Evolutionary conservation across 257 asterid species (phyloP), one percentile per base, ranked within the genome.

Genomic region (Plantago elongata): DNA sequence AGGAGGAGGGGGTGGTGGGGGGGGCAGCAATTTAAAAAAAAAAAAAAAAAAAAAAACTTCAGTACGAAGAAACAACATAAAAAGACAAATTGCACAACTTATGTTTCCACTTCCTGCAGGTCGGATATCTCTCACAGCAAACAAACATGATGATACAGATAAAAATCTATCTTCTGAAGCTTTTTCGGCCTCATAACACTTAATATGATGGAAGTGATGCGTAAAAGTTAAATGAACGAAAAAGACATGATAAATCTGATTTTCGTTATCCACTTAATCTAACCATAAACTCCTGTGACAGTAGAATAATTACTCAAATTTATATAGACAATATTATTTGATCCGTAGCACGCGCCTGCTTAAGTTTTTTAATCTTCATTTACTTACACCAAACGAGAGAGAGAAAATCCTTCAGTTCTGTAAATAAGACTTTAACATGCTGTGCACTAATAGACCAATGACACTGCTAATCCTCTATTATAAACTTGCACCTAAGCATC

Each of bases 1-100:
- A 42, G 13, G 88, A 80, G 74, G 86, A 58, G 49, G 77, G 66
- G 37, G 74, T 57, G 13, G 81, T 65, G 66, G 73, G 30, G 73
- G 66, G 49, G 69, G 77, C 50, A 52, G 62, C 68, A 70, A 64
- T 85, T 83, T 81, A 63, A 1, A 22, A 22, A 22, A 22, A 64
- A 69, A 58, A 15, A 59, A 58, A n/a, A 68, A 72, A 0, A 5
- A 9, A 52, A 14, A 27, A 27, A 27, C 43, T 27, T 54, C 13
- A 12, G 42, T 54, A 27, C 27, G 11, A 12, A n/a, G 59, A 34
- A 34, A 34, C 15, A 1, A 48, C 59, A 46, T n/a, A 38, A 13
- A 52, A 43, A 54, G 13, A 45, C 44, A 27, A 15, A 2, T 7
- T 38, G 7, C 14, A 37, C 15, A 65, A 9, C 15, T 15, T 11